Base-by-base conservation (phyloP, 331 rosid genomes). In the Arachis monticola region DNA sequence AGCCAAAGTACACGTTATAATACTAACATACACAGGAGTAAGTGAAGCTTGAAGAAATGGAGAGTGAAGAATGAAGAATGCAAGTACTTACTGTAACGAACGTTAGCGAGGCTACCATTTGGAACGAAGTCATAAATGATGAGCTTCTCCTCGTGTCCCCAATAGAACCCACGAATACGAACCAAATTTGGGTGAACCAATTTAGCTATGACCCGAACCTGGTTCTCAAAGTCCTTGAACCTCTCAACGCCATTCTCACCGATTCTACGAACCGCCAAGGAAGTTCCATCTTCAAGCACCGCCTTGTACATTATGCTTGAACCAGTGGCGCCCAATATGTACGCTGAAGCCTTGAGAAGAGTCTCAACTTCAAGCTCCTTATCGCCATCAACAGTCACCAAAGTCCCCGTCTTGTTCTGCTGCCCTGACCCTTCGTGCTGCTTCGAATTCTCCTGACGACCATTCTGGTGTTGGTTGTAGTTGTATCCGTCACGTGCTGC, bases 241-340 rank as follows among this genome's bases (percentile, higher is more conserved):
- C 97, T 72, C 45, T 90, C 93, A 31, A 87, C 90, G 5, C 92
- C 83, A 27, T 79, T 84, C 83, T 95, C 97, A 0, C 99, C 99
- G 1, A 95, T 95, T 56, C 99, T 86, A 1, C 99, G 88, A 74
- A 95, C 97, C 0, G 99, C 99, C 0, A 95, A 69, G 1, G 88
- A 65, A 0, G 83, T 80, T 0, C 97, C 99, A 13, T 95, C 97
- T 68, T 95, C 99, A 0, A 95, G 87, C 48, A 95, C 99, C 0
- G 99, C 99, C 70, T 95, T 95, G 75, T 95, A 95, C 93, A 91
- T 87, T 73, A 95, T 95, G 82, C 99, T 95, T 5, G 99, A 92
- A 46, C 99, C 97, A 0, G 97, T 95, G 1, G 99, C 99, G 0
- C 97, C 99, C 22, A 95, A 64, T 48, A 92, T 95, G 17, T 88